These are phyloP conservation scores for Brachypodium distachyon DNA, from an alignment of 202 grass and related monocot genomes.

Conservation along the genomic window DNA sequence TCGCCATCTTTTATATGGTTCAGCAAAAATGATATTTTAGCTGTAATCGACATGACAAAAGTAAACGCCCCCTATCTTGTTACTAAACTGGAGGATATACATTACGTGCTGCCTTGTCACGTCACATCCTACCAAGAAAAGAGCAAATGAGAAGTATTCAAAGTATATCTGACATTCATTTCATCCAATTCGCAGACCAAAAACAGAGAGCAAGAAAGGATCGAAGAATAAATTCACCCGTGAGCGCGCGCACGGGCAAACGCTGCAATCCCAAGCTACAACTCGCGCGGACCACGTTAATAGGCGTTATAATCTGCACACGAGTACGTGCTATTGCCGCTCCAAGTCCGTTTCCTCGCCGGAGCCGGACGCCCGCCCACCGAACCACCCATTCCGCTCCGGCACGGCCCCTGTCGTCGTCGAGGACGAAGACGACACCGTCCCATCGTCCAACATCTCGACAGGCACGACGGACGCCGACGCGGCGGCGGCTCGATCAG, in stretches of 20 bases:
- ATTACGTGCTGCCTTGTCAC: neutral
- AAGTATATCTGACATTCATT: neutral
- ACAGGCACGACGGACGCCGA: neutral
- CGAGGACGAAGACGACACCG: neutral
- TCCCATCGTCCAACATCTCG: neutral
- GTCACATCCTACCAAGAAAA: neutral
- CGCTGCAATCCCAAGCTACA: neutral
- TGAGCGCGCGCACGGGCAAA: neutral
- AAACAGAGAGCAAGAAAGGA: neutral
- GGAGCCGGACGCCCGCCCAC: neutral
- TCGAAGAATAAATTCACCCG: neutral
- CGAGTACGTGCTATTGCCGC: constrained; percentile 18
- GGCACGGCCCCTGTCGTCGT: neutral
- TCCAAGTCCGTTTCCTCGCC: constrained; percentile 14
- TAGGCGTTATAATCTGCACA: neutral
- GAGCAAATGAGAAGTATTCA: neutral
- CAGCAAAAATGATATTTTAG: neutral
- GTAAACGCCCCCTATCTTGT: neutral
- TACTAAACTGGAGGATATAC: too few relatives aligned
- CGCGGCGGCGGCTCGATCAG: neutral
- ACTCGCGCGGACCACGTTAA: neutral
- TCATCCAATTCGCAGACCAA: neutral
- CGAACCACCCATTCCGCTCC: neutral
- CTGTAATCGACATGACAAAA: neutral
- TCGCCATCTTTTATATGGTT: too few relatives aligned